Evolutionary conservation across 805 yeast genomes (phyloP).

Genomic region (Kodamaea laetipori): DNA sequence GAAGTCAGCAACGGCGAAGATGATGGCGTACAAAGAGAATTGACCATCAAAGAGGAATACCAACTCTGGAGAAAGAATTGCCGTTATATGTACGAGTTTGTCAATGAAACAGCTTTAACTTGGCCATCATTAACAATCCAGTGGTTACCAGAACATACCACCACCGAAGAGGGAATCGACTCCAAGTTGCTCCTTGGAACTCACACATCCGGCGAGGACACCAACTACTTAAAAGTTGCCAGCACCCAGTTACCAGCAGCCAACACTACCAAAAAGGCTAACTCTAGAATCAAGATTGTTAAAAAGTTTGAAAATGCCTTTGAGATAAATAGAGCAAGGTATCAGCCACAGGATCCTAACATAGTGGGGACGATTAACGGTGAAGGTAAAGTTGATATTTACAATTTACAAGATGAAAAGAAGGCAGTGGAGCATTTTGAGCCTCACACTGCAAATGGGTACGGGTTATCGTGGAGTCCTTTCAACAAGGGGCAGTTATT

Average conservation of each 20-base stretch:
- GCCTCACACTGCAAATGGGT: conserved; percentile 69
- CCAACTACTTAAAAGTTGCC: conserved; percentile 66
- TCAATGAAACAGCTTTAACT: conserved; percentile 73
- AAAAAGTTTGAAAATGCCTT: conserved; percentile 60
- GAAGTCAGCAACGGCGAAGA: conserved; percentile 6
- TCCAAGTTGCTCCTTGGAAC: conserved; percentile 68
- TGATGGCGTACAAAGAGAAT: conserved; percentile 32
- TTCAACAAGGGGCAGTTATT: conserved; percentile 49
- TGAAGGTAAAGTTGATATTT: conserved; percentile 59
- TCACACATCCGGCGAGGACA: conserved; percentile 70
- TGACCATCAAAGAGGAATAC: conserved; percentile 64
- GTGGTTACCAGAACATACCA: conserved; percentile 59
- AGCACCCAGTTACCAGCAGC: conserved; percentile 54
- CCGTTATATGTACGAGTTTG: conserved; percentile 79
- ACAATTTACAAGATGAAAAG: conserved; percentile 37
- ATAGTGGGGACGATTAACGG: conserved; percentile 70
- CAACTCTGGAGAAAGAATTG: conserved; percentile 81
- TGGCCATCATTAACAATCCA: conserved; percentile 85
- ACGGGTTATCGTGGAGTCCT: conserved; percentile 71
- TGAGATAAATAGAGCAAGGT: conserved; percentile 76
- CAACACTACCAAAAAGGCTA: conserved; percentile 29
- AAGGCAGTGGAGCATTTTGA: conserved; percentile 34
- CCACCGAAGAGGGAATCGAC: conserved; percentile 32
- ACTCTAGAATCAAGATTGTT: conserved; percentile 59
- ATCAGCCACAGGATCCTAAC: conserved; percentile 60